Conservation (phyloP, 352 stramenopile genomes). For the Globisporangium spinosum region DNA sequence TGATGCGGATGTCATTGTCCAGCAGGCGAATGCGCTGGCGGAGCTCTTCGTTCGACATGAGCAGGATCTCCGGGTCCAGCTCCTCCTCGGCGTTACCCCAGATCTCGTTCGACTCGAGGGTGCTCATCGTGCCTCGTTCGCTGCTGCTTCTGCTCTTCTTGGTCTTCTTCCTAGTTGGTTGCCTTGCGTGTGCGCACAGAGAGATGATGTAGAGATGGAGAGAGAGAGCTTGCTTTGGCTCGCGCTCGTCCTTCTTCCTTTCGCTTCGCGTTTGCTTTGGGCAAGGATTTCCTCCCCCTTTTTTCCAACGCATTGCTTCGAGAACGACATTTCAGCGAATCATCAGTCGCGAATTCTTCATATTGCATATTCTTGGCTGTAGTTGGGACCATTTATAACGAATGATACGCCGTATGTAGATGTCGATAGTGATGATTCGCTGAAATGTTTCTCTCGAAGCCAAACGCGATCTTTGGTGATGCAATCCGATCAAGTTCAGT, state of each 20-base stretch:
- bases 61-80: conserved; percentile 87
- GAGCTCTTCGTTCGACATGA: conserved; percentile 95
- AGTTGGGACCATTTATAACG: background rate
- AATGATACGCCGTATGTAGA: background rate
- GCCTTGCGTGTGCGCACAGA: background rate
- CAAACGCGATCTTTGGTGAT: conserved; percentile 17
- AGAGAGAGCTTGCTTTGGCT: background rate
- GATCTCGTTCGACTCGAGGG: conserved; percentile 58
- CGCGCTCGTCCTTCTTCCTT: conserved; percentile 12
- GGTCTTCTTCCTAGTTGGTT: background rate
- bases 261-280: conserved; percentile 15
- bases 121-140: conserved; percentile 39
- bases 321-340: background rate
- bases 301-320: conserved; percentile 2
- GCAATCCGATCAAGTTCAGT: background rate
- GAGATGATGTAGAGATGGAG: background rate
- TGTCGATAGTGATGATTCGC: background rate
- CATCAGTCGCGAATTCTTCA: background rate
- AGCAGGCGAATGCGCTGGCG: conserved; percentile 94
- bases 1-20: conserved; percentile 97
- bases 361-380: background rate
- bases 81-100: conserved; percentile 51
- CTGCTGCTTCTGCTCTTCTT: background rate
- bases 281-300: conserved; percentile 12
- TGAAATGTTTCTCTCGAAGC: background rate